Evolutionary conservation across 2,329 filamentous ascomycete genomes (phyloP).

Genomic region (Colletotrichum navitas): DNA sequence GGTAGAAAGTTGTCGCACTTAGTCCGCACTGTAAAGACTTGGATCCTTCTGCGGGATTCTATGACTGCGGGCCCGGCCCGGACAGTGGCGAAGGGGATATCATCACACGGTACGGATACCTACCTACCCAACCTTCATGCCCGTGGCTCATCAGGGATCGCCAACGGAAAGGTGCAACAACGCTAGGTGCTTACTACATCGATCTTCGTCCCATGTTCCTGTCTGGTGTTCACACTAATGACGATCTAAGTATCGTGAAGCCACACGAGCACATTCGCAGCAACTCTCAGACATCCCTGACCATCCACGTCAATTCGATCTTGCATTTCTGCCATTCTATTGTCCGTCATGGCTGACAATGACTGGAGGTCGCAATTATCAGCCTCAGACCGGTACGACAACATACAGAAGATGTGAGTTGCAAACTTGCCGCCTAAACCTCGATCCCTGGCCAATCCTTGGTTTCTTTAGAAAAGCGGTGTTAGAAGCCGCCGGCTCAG

Average conservation of each 20-base stretch:
- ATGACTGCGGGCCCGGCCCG: conserved; percentile 21
- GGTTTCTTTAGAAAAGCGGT: conserved; percentile 28
- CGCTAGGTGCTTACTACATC: conserved; percentile 7
- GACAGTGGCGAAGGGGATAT: conserved; percentile 7
- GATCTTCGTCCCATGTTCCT: not conserved
- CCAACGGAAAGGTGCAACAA: conserved; percentile 5
- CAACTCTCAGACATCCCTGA: conserved; percentile 1
- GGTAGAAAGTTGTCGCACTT: too few species aligned
- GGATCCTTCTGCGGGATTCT: not conserved
- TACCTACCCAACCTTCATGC: not conserved
- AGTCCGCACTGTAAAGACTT: conserved; percentile 13
- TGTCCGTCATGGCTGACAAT: conserved; percentile 39
- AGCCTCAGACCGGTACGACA: conserved; percentile 72
- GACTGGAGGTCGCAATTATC: conserved; percentile 66
- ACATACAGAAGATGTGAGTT: conserved; percentile 72
- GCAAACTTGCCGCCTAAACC: not conserved
- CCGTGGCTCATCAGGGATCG: conserved; percentile 10
- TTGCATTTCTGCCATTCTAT: not conserved
- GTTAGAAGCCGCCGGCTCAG: conserved; percentile 29
- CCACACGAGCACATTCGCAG: not conserved
- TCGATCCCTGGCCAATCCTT: not conserved
- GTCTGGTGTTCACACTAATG: conserved; percentile 19
- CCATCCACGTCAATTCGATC: too few species aligned
- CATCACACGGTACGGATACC: conserved; percentile 24
- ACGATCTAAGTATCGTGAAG: not conserved